Percentiles rank a stretch among this genome's conserved stretches.
Conservation (phyloP, 202 grass and related monocot species). For the Eragrostis tef region DNA sequence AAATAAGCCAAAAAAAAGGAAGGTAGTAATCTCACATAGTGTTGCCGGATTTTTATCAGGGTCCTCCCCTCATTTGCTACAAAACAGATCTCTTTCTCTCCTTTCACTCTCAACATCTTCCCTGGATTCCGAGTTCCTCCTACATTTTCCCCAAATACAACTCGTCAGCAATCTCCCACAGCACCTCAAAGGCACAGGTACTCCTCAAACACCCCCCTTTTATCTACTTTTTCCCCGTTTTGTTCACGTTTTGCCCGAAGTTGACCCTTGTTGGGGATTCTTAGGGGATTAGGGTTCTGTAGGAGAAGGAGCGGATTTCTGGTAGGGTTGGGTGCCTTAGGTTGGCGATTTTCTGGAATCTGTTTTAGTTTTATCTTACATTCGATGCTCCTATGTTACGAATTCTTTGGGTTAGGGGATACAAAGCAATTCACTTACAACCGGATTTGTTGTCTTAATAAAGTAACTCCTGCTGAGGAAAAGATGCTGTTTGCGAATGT, state of each 20-base stretch:
- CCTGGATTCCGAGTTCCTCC: conserved; percentile 13
- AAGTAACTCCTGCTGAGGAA: background rate
- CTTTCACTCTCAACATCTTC: background rate
- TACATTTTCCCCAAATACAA: conserved; percentile 14
- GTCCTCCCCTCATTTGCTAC: background rate
- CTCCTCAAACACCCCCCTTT: background rate
- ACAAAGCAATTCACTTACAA: background rate
- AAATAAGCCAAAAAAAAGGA: conserved; percentile 25
- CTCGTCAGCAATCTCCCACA: background rate
- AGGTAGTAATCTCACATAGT: conserved; percentile 11
- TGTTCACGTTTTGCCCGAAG: background rate
- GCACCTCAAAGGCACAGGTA: background rate
- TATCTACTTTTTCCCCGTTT: conserved; percentile 6
- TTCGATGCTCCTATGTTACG: conserved; percentile 14
- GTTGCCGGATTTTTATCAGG: conserved; percentile 26
- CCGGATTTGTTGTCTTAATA: conserved; percentile 18
- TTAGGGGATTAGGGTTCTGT: background rate
- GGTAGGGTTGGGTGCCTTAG: conserved; percentile 1
- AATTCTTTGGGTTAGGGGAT: background rate
- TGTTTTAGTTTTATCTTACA: background rate
- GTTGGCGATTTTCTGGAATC: conserved; percentile 1
- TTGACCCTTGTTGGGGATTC: background rate
- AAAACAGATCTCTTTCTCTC: background rate
- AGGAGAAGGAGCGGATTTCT: background rate
- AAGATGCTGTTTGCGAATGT: background rate